phyloP scores from a whole-genome alignment of 2,329 filamentous ascomycete genomes.

The Colletotrichum brevisporum region DNA sequence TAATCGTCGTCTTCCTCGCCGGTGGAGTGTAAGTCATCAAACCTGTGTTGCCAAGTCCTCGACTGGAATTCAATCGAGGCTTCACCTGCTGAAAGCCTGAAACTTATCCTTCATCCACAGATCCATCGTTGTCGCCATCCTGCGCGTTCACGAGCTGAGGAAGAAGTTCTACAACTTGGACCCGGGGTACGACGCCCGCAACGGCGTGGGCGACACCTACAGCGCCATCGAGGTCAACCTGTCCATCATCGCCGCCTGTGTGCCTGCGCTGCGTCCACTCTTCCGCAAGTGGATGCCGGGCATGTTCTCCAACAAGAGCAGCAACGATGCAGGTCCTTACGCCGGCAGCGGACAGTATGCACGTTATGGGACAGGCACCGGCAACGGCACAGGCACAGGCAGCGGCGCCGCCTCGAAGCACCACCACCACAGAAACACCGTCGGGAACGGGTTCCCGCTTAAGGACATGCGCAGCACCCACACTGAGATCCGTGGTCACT shows the following conservation, averaged over 20 bases:
- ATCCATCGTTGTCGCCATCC: conserved; percentile 22
- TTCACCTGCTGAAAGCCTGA: background rate
- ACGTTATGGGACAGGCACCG: conserved; percentile 13
- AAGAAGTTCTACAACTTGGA: conserved; percentile 31
- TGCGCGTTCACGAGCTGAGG: conserved; percentile 31
- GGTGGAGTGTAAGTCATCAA: conserved; percentile 44
- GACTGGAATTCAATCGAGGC: background rate
- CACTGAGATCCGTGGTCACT: conserved; percentile 52
- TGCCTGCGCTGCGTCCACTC: conserved; percentile 55
- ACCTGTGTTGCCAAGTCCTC: fast-evolving
- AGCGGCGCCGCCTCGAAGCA: conserved; percentile 3
- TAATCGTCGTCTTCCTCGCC: conserved; percentile 52
- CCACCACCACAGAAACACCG: background rate
- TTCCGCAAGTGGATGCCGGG: conserved; percentile 48
- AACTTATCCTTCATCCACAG: conserved; percentile 2
- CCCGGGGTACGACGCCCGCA: conserved; percentile 44
- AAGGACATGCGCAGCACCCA: conserved; percentile 45
- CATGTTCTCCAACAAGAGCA: conserved; percentile 40
- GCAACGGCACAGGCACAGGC: background rate
- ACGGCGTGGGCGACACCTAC: conserved; percentile 48
- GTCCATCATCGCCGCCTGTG: conserved; percentile 56
- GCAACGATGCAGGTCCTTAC: background rate
- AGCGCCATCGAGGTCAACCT: conserved; percentile 54
- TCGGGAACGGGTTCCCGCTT: conserved; percentile 21
- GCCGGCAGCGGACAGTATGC: background rate